These are phyloP conservation scores for Ceratobasidium theobromae DNA, from an alignment of 1,284 basidiomycete species.

Conservation along the genomic window DNA sequence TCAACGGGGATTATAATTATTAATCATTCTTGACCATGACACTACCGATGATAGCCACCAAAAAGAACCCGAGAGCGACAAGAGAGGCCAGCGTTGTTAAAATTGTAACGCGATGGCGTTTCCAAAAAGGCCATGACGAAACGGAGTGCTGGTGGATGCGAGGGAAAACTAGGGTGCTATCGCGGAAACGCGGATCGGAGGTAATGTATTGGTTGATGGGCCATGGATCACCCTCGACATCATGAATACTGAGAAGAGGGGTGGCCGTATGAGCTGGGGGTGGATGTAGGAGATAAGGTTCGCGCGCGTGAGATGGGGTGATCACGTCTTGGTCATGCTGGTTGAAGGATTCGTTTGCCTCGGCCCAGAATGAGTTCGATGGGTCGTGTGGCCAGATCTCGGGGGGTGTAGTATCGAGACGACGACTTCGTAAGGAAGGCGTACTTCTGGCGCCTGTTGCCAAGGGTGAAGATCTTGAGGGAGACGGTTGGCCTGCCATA, in stretches of 20 bases:
- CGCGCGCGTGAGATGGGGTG: neutral
- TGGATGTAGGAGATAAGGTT: conserved; percentile 10
- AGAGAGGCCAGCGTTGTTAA: conserved; percentile 10
- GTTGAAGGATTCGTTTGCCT: neutral
- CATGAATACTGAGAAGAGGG: neutral
- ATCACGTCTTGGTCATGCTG: neutral
- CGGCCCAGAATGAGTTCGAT: neutral
- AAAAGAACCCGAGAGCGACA: conserved; percentile 20
- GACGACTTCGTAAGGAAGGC: neutral
- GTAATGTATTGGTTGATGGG: conserved; percentile 29
- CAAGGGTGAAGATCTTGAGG: neutral
- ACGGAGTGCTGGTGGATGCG: conserved; percentile 1
- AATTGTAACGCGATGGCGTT: conserved; percentile 11
- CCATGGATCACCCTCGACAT: conserved; percentile 4
- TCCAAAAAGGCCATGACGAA: conserved; percentile 28
- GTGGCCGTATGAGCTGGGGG: conserved; percentile 8
- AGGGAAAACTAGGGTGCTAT: conserved; percentile 31
- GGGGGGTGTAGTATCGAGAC: neutral
- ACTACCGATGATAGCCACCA: conserved; percentile 26
- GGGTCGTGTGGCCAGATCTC: neutral
- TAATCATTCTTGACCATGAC: conserved; percentile 24
- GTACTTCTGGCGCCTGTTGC: neutral
- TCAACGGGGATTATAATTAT: conserved; percentile 31
- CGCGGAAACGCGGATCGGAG: conserved; percentile 30
- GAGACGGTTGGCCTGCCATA: neutral